These are phyloP conservation scores for Penicillium nucicola DNA, from an alignment of 495 filamentous ascomycete genomes.

Conservation along the genomic window DNA sequence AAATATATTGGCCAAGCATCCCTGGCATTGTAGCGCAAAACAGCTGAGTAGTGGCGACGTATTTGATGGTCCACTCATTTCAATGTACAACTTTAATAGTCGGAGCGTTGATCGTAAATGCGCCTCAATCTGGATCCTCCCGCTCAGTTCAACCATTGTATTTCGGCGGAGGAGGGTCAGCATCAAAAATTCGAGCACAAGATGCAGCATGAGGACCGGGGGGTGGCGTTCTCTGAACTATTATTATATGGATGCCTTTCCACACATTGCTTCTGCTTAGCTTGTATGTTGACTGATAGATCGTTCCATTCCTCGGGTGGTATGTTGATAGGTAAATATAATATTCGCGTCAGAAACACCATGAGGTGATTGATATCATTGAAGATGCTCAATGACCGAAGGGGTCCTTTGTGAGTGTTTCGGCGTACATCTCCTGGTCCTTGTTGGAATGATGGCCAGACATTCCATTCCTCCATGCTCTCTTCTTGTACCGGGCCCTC, in stretches of 20 bases:
- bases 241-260: constrained; percentile 4
- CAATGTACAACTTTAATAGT: constrained; percentile 15
- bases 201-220: constrained; percentile 19
- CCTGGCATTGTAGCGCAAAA: constrained; percentile 19
- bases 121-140: not conserved
- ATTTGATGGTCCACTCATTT: constrained; percentile 5
- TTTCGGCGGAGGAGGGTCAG: constrained; percentile 8
- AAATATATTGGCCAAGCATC: not conserved
- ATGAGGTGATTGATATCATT: constrained; percentile 12
- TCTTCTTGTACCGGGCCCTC: constrained; percentile 10
- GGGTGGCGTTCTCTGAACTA: not conserved
- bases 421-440: not conserved
- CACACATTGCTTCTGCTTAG: not conserved
- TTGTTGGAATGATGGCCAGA: constrained; percentile 10
- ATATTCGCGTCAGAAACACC: not conserved
- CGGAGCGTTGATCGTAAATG: not conserved
- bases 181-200: constrained; percentile 15
- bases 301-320: not conserved
- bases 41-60: constrained; percentile 15
- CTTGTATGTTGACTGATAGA: not conserved
- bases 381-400: constrained; percentile 20
- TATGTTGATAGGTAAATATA: not conserved
- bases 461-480: constrained; percentile 24
- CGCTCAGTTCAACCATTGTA: not conserved
- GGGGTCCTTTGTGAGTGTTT: constrained; percentile 1